These are phyloP conservation scores for Cymbopogon citratus DNA, from an alignment of 176 grass and related monocot genomes.

Conservation along the genomic window DNA sequence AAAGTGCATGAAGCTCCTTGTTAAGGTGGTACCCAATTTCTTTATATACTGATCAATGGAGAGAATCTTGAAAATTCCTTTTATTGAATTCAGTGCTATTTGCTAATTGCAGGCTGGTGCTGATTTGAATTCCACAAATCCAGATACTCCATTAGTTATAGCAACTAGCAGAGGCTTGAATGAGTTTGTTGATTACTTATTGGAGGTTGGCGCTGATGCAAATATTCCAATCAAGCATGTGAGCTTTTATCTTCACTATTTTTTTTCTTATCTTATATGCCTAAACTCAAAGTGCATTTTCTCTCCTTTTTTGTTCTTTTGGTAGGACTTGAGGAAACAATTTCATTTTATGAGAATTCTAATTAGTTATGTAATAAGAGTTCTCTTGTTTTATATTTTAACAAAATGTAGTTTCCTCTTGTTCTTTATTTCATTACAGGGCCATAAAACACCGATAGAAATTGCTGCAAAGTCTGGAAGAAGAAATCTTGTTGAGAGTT, in stretches of 20 bases:
- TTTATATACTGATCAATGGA: background rate
- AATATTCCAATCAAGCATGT: too few relatives aligned
- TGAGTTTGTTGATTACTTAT: too few relatives aligned
- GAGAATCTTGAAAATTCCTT: background rate
- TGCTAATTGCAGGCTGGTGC: too few relatives aligned
- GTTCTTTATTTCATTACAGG: constrained; percentile 3
- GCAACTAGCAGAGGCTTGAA: too few relatives aligned
- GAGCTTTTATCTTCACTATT: too few relatives aligned
- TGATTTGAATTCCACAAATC: too few relatives aligned
- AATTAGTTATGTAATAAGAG: background rate
- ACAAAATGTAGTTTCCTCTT: background rate
- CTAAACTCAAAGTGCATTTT: background rate
- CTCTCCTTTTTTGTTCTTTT: background rate
- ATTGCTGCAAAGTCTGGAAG: constrained; percentile 26
- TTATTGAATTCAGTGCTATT: background rate
- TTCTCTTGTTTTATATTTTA: background rate
- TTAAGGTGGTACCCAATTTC: background rate
- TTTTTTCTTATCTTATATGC: too few relatives aligned
- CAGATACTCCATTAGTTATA: too few relatives aligned
- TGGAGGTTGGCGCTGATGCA: too few relatives aligned
- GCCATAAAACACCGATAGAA: constrained; percentile 15
- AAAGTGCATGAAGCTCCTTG: constrained; percentile 14
- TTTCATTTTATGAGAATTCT: background rate
- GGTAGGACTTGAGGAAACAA: background rate
- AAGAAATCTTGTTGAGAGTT: constrained; percentile 28